Percentiles rank a stretch among this genome's conserved stretches.
Conservation (phyloP, 805 yeast genomes). For the Candida coleopterorum region DNA sequence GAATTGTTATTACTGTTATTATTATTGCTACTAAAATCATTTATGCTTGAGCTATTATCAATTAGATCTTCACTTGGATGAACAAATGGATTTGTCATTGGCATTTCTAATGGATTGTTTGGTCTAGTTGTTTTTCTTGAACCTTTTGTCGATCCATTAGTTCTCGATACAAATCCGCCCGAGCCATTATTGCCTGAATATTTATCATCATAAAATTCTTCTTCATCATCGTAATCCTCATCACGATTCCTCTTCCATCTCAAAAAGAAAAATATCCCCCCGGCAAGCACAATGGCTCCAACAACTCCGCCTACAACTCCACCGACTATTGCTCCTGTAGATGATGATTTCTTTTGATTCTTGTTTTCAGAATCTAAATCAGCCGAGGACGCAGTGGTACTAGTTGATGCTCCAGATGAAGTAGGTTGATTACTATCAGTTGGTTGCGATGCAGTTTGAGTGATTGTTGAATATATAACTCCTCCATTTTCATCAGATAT, state of each 20-base stretch:
- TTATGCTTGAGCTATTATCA: not conserved
- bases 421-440: slow-evolving; percentile 12
- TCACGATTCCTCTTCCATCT: slow-evolving; percentile 33
- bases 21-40: not conserved
- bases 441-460: slow-evolving; percentile 7
- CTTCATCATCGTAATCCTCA: slow-evolving; percentile 39
- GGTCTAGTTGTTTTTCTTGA: slow-evolving; percentile 15
- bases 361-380: not conserved
- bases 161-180: slow-evolving; percentile 12
- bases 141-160: slow-evolving; percentile 10
- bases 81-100: slow-evolving; percentile 58
- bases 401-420: slow-evolving; percentile 9
- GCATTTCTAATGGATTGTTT: slow-evolving; percentile 32
- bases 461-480: slow-evolving; percentile 8
- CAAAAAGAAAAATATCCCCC: slow-evolving; percentile 38
- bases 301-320: slow-evolving; percentile 37
- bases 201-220: slow-evolving; percentile 24
- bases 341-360: slow-evolving; percentile 21
- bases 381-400: not conserved
- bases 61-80: slow-evolving; percentile 49
- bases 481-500: slow-evolving; percentile 9
- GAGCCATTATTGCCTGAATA: not conserved
- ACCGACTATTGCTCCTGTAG: slow-evolving; percentile 40
- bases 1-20: not conserved
- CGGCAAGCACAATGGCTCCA: slow-evolving; percentile 32